phyloP scores from a whole-genome alignment of 2,329 filamentous ascomycete genomes.

The Pseudogymnoascus sp. region DNA sequence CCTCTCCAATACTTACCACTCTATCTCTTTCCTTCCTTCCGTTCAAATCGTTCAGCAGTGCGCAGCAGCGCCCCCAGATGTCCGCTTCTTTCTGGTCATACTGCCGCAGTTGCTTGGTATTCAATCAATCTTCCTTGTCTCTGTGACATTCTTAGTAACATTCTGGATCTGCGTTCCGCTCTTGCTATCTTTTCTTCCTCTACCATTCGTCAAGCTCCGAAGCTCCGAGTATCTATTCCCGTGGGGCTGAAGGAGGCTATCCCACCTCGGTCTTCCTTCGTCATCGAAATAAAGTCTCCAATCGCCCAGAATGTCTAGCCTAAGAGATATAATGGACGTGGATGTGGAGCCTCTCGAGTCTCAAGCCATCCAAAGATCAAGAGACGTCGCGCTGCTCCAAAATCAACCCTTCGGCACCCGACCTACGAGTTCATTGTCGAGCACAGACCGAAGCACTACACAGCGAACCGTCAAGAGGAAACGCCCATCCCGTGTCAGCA shows the following conservation, averaged over 20 bases:
- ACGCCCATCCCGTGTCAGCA: constrained; percentile 22
- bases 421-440: background rate
- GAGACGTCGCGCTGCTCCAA: constrained; percentile 17
- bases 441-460: constrained; percentile 8
- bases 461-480: constrained; percentile 20
- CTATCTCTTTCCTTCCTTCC: constrained; percentile 7
- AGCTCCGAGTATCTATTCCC: constrained; percentile 20
- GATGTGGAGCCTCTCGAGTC: constrained; percentile 29
- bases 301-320: constrained; percentile 24
- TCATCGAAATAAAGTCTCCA: constrained; percentile 17
- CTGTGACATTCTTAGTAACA: background rate
- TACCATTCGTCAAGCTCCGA: background rate
- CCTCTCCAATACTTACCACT: background rate
- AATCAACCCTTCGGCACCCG: constrained; percentile 16
- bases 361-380: constrained; percentile 27
- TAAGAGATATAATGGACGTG: constrained; percentile 30
- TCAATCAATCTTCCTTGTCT: constrained; percentile 10
- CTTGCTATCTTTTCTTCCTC: background rate
- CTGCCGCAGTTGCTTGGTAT: constrained; percentile 17
- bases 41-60: constrained; percentile 23
- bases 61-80: constrained; percentile 21
- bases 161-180: background rate
- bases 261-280: constrained; percentile 17
- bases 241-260: constrained; percentile 26
- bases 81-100: constrained; percentile 15